phyloP scores from a whole-genome alignment of 495 filamentous ascomycete species.

The Aspergillus mulundensis region DNA sequence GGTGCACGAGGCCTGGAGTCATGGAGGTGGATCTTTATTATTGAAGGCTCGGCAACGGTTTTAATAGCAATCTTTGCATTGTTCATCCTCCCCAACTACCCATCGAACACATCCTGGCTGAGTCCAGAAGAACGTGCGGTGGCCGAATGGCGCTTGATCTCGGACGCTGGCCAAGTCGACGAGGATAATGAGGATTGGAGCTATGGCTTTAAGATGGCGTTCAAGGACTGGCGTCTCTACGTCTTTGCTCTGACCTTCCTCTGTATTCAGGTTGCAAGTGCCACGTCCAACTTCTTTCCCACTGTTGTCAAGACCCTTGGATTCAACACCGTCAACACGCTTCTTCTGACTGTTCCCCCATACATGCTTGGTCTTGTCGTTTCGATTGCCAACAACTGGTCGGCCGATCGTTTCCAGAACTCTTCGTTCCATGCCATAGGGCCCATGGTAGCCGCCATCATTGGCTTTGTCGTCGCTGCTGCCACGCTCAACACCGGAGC shows the following conservation, averaged over 20 bases:
- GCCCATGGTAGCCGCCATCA: conserved; percentile 61
- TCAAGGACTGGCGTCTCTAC: conserved; percentile 23
- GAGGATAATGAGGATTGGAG: conserved; percentile 58
- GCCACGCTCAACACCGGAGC: conserved; percentile 29
- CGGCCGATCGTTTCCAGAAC: conserved; percentile 70
- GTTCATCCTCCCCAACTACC: conserved; percentile 72
- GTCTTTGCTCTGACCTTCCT: not conserved
- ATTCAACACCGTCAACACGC: conserved; percentile 50
- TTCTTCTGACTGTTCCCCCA: conserved; percentile 69
- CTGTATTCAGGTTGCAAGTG: not conserved
- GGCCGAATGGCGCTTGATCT: conserved; percentile 65
- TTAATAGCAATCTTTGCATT: conserved; percentile 47
- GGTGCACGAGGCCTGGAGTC: not conserved
- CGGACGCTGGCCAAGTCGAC: conserved; percentile 68
- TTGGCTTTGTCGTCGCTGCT: conserved; percentile 66
- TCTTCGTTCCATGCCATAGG: conserved; percentile 66
- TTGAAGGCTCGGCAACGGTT: no score
- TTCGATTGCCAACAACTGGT: conserved; percentile 63
- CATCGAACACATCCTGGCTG: conserved; percentile 71
- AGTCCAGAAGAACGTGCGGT: conserved; percentile 63
- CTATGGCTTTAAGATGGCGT: conserved; percentile 64
- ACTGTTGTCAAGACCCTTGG: conserved; percentile 68
- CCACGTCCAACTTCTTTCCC: conserved; percentile 66
- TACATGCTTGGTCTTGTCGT: conserved; percentile 65
- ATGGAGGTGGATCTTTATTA: no score